Base-by-base conservation (phyloP, 2,329 filamentous ascomycete species). In the Parasarocladium wereldwijsianum region DNA sequence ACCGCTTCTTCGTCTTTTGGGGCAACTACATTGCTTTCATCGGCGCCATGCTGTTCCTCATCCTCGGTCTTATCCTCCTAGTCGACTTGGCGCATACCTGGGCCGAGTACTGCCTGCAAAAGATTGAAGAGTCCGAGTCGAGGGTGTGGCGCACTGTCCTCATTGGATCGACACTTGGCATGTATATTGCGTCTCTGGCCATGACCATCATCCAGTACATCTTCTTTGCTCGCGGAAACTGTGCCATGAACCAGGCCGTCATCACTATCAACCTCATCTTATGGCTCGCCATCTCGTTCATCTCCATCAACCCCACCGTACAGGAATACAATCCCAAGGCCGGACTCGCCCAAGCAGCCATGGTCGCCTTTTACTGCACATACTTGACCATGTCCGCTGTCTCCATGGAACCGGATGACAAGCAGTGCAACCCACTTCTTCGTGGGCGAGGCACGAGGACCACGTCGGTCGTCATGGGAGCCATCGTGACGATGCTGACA, bases 321-420 rank as follows among this genome's bases (percentile, higher is more conserved):
- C 90, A 98, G 54, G 84, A 86, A 46, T 77, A 77, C 50, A 98
- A 98, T 54, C 75, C 86, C 27, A 85, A 87, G 49, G 90, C 90
- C 24, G 90, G 90, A 28, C 67, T 98, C 35, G 90, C 90, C n/a
- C 90, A 98, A 51, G 85, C 86, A 24, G 87, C 90, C 37, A 94
- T 96, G 71, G 90, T 98, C 25, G 84, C 86, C 12, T 72, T 93
- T 34, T 98, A 98, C 64, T 98, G 90, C 70, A 96, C 90, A 24
- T 98, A 98, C 50, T 71, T 98, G 32, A 98, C 90, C 41, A 84
- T 98, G 75, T 94, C 86, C 3, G 90, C 90, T 16, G 90, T 98
- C 1, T 93, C 85, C 32, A 96, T 98, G 90, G 87, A 98, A 46
- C 90, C 90, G 1, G 87, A 96, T 52, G 60, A 94, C 60, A 78